Conservation (phyloP, 805 yeast species). For the Brettanomyces sp. region DNA sequence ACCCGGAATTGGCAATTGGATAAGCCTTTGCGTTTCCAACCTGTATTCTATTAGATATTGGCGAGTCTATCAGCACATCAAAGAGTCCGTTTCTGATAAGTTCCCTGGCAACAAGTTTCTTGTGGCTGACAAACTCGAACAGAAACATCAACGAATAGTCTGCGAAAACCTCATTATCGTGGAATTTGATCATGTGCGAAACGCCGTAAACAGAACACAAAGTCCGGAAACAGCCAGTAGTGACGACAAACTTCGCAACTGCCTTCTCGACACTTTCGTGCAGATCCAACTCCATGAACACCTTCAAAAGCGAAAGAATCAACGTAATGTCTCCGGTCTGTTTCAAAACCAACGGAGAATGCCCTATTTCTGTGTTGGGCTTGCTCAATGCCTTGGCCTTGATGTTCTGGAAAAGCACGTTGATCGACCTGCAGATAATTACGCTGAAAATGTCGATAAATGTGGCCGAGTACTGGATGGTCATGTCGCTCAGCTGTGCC, state of each 20-base stretch:
- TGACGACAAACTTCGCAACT: conserved; percentile 43
- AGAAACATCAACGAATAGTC: conserved; percentile 62
- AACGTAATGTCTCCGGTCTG: conserved; percentile 58
- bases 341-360: conserved; percentile 30
- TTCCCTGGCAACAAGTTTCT: conserved; percentile 56
- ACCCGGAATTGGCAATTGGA: conserved; percentile 29
- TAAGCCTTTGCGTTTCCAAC: conserved; percentile 51
- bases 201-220: conserved; percentile 59
- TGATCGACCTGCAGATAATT: conserved; percentile 60
- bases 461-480: conserved; percentile 40
- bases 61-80: conserved; percentile 61
- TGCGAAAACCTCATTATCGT: conserved; percentile 61
- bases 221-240: conserved; percentile 52
- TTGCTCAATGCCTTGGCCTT: conserved; percentile 43
- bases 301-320: conserved; percentile 54
- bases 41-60: conserved; percentile 58
- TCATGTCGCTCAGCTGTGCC: conserved; percentile 25
- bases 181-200: conserved; percentile 50
- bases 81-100: conserved; percentile 58
- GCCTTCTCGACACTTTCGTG: conserved; percentile 38
- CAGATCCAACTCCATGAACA: conserved; percentile 40
- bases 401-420: conserved; percentile 45
- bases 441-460: conserved; percentile 50
- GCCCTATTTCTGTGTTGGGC: conserved; percentile 27
- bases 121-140: conserved; percentile 49